These are phyloP conservation scores for Pseudonitzschia delicatissima DNA, from an alignment of 108 stramenopile species.

Conservation along the genomic window DNA sequence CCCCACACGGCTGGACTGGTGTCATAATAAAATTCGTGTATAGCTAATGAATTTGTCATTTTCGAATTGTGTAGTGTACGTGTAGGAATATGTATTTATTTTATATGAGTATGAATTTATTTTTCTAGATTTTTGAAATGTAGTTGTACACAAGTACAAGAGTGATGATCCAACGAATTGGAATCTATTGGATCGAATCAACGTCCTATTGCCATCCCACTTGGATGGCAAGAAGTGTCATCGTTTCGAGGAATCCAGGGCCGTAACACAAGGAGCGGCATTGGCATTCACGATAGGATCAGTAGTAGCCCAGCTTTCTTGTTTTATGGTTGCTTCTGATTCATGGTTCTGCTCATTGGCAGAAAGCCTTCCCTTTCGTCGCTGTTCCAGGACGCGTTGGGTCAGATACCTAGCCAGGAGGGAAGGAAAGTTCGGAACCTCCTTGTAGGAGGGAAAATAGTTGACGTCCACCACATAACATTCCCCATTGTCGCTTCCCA, in stretches of 20 bases:
- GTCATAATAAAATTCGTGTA: no score
- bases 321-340: no score
- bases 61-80: no score
- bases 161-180: no score
- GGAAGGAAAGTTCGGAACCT: slow-evolving; percentile 78
- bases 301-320: neutral
- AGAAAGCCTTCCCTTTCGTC: slow-evolving; percentile 6
- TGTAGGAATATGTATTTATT: no score
- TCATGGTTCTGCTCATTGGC: neutral
- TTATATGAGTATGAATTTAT: neutral
- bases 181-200: no score
- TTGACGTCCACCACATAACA: slow-evolving; percentile 82
- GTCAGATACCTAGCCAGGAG: slow-evolving; percentile 76
- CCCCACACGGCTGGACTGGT: neutral
- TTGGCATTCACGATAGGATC: neutral
- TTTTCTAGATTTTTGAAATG: neutral
- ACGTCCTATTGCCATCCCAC: no score
- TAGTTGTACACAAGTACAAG: no score
- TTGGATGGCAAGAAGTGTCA: neutral
- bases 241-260: neutral
- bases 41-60: no score
- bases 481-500: slow-evolving; percentile 27
- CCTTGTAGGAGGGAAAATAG: slow-evolving; percentile 90
- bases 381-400: slow-evolving; percentile 43
- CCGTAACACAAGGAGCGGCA: neutral